These are phyloP conservation scores for Vigna trinervia DNA, from an alignment of 306 rosid species.

Conservation along the genomic window DNA sequence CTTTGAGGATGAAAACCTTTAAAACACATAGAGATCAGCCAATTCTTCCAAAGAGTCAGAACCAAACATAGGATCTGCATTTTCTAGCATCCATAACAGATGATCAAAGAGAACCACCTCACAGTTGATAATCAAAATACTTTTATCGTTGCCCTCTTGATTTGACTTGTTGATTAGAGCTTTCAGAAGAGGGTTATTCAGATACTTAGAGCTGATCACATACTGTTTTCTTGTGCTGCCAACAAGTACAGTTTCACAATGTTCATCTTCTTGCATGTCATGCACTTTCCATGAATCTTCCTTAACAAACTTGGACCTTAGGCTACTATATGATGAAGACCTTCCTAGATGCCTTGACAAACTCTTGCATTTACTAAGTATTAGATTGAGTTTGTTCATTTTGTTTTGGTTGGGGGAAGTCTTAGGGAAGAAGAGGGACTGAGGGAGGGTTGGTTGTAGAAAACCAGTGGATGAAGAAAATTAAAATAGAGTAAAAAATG, in stretches of 20 bases:
- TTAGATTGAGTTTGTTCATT: slow-evolving; percentile 74
- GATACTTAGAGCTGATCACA: slow-evolving; percentile 63
- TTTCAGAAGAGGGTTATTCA: slow-evolving; percentile 71
- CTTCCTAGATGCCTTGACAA: slow-evolving; percentile 76
- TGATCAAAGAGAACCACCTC: slow-evolving; percentile 95
- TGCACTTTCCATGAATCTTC: slow-evolving; percentile 53
- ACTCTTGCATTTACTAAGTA: slow-evolving; percentile 87
- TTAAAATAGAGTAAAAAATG: slow-evolving; percentile 53
- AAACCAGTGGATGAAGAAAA: slow-evolving; percentile 47
- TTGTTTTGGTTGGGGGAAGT: not conserved
- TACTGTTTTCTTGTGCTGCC: slow-evolving; percentile 84
- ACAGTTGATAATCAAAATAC: slow-evolving; percentile 66
- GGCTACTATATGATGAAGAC: slow-evolving; percentile 71
- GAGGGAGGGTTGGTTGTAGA: not conserved
- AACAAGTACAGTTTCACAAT: slow-evolving; percentile 62
- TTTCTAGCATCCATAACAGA: slow-evolving; percentile 87
- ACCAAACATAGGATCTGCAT: slow-evolving; percentile 71
- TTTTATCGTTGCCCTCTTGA: slow-evolving; percentile 41
- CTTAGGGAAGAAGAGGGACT: slow-evolving; percentile 21
- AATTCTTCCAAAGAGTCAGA: slow-evolving; percentile 85
- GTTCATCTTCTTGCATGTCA: slow-evolving; percentile 36
- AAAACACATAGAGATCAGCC: slow-evolving; percentile 77
- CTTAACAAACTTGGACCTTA: slow-evolving; percentile 72
- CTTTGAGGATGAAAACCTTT: slow-evolving; percentile 19
- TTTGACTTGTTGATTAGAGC: slow-evolving; percentile 75